Conservation (phyloP, 1,284 basidiomycete species). For the Vanrija sp. region DNA sequence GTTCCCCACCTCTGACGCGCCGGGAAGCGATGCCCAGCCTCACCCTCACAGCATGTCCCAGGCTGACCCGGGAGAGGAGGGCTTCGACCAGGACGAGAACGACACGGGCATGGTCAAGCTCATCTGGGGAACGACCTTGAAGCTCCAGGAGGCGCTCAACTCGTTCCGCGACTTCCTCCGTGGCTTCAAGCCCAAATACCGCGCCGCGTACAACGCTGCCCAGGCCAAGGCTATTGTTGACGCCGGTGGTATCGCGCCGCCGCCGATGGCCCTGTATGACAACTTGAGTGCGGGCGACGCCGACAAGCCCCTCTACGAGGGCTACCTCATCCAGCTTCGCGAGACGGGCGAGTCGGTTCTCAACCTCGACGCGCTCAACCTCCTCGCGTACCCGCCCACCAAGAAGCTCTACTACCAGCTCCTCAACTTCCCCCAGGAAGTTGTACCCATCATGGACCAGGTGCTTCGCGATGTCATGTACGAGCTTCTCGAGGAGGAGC, state of each 20-base stretch:
- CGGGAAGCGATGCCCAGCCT: conserved; percentile 50
- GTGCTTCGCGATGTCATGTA: conserved; percentile 87
- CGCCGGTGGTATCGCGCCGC: conserved; percentile 33
- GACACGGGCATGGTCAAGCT: conserved; percentile 70
- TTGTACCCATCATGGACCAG: conserved; percentile 95
- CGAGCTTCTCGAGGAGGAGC: conserved; percentile 72
- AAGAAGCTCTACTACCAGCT: conserved; percentile 76
- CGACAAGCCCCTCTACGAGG: conserved; percentile 72
- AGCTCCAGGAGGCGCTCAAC: conserved; percentile 84
- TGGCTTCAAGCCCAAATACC: conserved; percentile 92
- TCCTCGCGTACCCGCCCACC: conserved; percentile 81
- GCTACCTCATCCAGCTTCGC: conserved; percentile 80
- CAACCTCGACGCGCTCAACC: conserved; percentile 84
- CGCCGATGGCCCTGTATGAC: conserved; percentile 45
- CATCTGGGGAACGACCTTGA: conserved; percentile 96
- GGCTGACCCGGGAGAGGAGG: conserved; percentile 3
- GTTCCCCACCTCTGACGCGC: background rate
- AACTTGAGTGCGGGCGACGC: conserved; percentile 61
- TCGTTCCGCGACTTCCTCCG: conserved; percentile 82
- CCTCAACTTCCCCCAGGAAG: conserved; percentile 90
- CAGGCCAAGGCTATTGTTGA: conserved; percentile 44
- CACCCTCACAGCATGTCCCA: conserved; percentile 53
- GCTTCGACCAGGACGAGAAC: conserved; percentile 20
- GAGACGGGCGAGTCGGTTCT: conserved; percentile 86
- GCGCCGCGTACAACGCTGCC: conserved; percentile 60